Conservation (phyloP, 148 eudicot species). For the Nyssa sinensis region DNA sequence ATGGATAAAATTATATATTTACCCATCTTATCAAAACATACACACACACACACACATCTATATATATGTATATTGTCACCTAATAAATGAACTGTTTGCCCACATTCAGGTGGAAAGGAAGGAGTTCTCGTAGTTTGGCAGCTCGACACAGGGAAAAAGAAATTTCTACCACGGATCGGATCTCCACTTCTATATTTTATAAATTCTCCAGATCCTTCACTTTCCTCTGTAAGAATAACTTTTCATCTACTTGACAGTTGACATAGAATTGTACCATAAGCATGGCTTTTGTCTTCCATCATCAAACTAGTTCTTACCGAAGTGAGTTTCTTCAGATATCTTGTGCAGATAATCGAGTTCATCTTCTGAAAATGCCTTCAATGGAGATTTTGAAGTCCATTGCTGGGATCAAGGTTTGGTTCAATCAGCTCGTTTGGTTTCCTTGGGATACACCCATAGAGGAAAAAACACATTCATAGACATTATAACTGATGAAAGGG, state of each 20-base stretch:
- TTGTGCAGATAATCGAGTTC: slow-evolving; percentile 84
- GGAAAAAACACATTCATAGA: not conserved
- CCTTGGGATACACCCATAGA: not conserved
- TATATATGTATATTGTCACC: too few species aligned
- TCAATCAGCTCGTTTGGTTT: slow-evolving; percentile 7
- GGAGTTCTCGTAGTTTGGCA: slow-evolving; percentile 98
- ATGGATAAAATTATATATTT: not conserved
- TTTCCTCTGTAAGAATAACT: slow-evolving; percentile 61
- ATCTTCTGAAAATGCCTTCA: slow-evolving; percentile 70
- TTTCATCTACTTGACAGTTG: not conserved
- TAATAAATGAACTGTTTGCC: slow-evolving; percentile 7
- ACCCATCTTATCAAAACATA: too few species aligned
- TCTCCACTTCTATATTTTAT: slow-evolving; percentile 72
- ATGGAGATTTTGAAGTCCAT: slow-evolving; percentile 75
- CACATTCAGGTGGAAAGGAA: slow-evolving; percentile 75
- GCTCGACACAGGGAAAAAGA: slow-evolving; percentile 85
- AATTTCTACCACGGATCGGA: slow-evolving; percentile 80
- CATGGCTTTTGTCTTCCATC: slow-evolving; percentile 1
- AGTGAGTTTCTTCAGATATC: slow-evolving; percentile 59
- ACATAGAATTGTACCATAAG: not conserved
- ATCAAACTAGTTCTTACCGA: slow-evolving; percentile 19
- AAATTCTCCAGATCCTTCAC: slow-evolving; percentile 68
- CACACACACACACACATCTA: too few species aligned
- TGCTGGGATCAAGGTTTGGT: slow-evolving; percentile 87
- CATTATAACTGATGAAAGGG: too few species aligned